Evolutionary conservation across 352 stramenopile species (phyloP), one percentile per base, ranked within the genome.

Genomic region (Lagenidium giganteum): DNA sequence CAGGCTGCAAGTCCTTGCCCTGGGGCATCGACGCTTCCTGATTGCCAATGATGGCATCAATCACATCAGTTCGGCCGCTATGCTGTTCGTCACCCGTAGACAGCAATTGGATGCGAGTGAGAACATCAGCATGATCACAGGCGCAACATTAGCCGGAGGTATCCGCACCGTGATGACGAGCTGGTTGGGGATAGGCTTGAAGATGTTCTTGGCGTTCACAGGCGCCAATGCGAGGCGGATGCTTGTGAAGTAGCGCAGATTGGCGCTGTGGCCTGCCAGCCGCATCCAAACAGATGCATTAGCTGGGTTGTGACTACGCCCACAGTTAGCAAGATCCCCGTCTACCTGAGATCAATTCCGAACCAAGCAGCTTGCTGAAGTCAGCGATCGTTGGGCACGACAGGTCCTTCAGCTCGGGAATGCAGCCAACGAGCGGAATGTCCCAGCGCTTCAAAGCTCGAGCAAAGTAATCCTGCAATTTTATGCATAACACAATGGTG

Each of bases 401-500:
- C 11, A 93, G 51, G 27, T 93, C 81, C 29, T 87, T 84, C 21
- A 89, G 59, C 38, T 93, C 76, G 0, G 87, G 87, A 25, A 96
- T 92, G 40, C 84, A 90, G 18, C 87, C 87, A 12, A 96, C 55
- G 7, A 96, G 67, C 16, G 86, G 86, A 22, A 95, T 56, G 43
- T 93, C 82, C 87, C 84, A 95, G 38, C 80, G 74, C 60, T 92
- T 87, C n/a, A 96, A 49, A 34, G 87, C 87, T 42, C 87, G 81
- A 22, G 76, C 68, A 39, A 95, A 95, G 56, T 96, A 96, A 41
- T 95, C 80, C 67, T 91, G 18, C 13, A 44, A n/a, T n/a, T n/a
- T n/a, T n/a, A n/a, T n/a, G n/a, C n/a, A n/a, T n/a, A n/a, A 8
- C 20, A 49, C 28, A 12, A 44, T 24, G 27, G 21, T 4, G n/a